phyloP scores from a whole-genome alignment of 805 yeast species.

The Monosporozyma aquatica region DNA sequence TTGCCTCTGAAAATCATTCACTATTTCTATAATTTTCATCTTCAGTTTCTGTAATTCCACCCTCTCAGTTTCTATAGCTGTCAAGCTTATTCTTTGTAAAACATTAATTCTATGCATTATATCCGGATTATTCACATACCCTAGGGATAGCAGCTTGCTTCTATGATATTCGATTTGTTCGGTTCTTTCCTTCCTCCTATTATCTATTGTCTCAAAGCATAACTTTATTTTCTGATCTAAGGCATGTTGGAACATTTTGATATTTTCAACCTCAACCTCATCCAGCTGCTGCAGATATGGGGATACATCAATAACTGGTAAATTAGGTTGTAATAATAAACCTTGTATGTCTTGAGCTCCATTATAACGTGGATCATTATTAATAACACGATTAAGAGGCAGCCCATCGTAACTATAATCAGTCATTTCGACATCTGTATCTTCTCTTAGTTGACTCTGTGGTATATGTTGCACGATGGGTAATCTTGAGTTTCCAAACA shows the following conservation, averaged over 20 bases:
- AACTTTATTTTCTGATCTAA: conserved; percentile 20
- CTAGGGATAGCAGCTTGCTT: conserved; percentile 13
- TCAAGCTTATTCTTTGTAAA: conserved; percentile 24
- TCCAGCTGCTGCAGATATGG: conserved; percentile 1
- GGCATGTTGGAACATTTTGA: conserved; percentile 18
- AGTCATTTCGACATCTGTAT: neutral
- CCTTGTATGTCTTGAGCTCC: neutral
- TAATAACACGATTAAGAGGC: neutral
- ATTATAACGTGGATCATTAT: neutral
- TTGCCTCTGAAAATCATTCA: conserved; percentile 24
- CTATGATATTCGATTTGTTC: conserved; percentile 22
- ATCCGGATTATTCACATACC: conserved; percentile 14
- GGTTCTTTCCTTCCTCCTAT: conserved; percentile 18
- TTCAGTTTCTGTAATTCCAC: conserved; percentile 23
- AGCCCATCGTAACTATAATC: neutral
- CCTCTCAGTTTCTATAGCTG: conserved; percentile 29
- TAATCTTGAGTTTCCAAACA: neutral
- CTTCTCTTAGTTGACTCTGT: neutral
- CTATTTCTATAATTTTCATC: conserved; percentile 16
- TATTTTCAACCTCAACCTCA: conserved; percentile 13
- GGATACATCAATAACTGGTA: conserved; percentile 1
- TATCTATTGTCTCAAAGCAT: conserved; percentile 20
- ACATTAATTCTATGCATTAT: conserved; percentile 16
- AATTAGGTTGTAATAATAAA: neutral
- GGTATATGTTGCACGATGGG: neutral